Evolutionary conservation across 805 yeast species (phyloP).

Genomic region (Ogataea dorogensis): DNA sequence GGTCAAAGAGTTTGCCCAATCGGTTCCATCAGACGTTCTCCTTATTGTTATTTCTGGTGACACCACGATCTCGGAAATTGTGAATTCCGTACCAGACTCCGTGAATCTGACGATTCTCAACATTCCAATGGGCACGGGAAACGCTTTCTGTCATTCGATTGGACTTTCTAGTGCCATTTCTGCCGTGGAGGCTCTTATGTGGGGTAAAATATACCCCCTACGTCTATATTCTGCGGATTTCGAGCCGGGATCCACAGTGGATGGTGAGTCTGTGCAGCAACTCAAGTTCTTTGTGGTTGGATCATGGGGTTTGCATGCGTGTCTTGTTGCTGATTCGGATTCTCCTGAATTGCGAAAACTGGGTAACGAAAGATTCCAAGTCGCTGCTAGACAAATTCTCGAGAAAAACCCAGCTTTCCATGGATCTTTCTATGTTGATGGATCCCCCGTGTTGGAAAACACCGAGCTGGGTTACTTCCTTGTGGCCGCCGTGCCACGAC

Average conservation of each 20-base stretch:
- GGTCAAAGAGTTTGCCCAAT: conserved; percentile 40
- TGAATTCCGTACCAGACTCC: conserved; percentile 43
- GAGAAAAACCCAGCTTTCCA: conserved; percentile 48
- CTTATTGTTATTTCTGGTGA: conserved; percentile 79
- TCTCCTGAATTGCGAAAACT: conserved; percentile 59
- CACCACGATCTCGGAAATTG: conserved; percentile 74
- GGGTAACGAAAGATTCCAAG: conserved; percentile 65
- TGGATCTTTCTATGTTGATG: conserved; percentile 34
- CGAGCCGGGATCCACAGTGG: conserved; percentile 34
- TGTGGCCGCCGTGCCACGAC: conserved; percentile 50
- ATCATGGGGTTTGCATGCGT: conserved; percentile 87
- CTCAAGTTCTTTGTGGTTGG: conserved; percentile 57
- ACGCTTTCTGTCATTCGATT: conserved; percentile 69
- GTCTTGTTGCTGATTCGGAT: conserved; percentile 78
- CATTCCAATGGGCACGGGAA: conserved; percentile 85
- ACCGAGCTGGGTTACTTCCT: conserved; percentile 60
- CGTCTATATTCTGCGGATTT: conserved; percentile 45
- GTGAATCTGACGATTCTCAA: conserved; percentile 29
- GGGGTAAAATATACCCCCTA: conserved; percentile 29
- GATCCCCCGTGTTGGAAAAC: conserved; percentile 11
- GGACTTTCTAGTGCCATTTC: conserved; percentile 37
- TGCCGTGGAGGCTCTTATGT: conserved; percentile 39
- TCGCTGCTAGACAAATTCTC: conserved; percentile 63
- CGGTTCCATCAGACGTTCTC: conserved; percentile 36
- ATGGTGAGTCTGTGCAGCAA: not conserved